Percentiles rank a stretch among this genome's conserved stretches.
Evolutionary conservation across 2,329 filamentous ascomycete species (phyloP).

Genomic region (Aspergillus sp.): DNA sequence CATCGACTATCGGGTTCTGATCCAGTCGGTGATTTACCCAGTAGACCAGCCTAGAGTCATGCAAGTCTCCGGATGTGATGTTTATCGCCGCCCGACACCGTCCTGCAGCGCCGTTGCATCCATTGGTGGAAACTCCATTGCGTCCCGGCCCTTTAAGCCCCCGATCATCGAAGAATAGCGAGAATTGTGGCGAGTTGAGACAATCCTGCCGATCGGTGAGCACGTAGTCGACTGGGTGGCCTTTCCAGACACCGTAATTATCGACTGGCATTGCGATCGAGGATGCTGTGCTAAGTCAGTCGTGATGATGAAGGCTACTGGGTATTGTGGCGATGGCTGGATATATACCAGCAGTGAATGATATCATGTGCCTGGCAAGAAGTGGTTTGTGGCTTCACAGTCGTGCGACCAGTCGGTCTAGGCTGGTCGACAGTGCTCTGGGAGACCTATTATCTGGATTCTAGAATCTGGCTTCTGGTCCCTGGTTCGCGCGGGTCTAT

Average conservation of each 20-base stretch:
- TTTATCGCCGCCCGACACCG: conserved; percentile 20
- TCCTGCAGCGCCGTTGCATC: conserved; percentile 10
- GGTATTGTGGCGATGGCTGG: background rate
- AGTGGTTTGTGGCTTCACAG: background rate
- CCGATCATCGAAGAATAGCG: conserved; percentile 16
- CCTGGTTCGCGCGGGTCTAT: too few relatives aligned
- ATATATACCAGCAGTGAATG: background rate
- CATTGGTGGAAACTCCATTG: background rate
- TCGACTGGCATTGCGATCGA: conserved; percentile 13
- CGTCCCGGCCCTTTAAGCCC: background rate
- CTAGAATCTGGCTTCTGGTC: too few relatives aligned
- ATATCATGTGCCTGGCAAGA: background rate
- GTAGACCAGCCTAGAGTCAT: conserved; percentile 20
- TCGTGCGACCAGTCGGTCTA: background rate
- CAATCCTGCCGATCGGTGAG: conserved; percentile 12
- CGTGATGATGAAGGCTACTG: background rate
- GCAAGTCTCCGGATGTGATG: conserved; percentile 15
- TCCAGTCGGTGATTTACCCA: conserved; percentile 17
- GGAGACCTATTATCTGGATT: too few relatives aligned
- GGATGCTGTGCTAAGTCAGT: background rate
- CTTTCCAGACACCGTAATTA: conserved; percentile 23
- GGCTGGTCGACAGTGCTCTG: background rate
- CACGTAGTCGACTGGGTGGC: conserved; percentile 8
- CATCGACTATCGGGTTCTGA: conserved; percentile 14
- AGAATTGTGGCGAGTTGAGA: conserved; percentile 14